Conservation (phyloP, 768 basidiomycete genomes). For the Lactarius evosmus region DNA sequence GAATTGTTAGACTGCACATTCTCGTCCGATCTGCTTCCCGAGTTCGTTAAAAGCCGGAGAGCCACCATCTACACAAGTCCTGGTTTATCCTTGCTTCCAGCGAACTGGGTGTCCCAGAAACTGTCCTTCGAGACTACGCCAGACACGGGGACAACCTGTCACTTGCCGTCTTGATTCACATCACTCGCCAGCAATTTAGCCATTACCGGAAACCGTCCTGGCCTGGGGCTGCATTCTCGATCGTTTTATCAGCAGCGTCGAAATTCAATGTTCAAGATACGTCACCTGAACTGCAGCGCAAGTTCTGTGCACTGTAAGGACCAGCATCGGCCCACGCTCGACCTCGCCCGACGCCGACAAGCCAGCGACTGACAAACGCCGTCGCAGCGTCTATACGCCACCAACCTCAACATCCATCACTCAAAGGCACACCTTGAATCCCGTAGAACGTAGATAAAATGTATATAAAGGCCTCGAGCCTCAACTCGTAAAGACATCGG, state of each 20-base stretch:
- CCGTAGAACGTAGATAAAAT: no score
- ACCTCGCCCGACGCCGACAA: no score
- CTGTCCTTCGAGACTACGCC: not conserved
- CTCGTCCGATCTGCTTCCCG: not conserved
- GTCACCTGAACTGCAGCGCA: not conserved
- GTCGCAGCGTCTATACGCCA: no score
- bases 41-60: not conserved
- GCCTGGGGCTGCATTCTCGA: not conserved
- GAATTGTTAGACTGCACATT: not conserved
- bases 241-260: not conserved
- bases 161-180: not conserved
- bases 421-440: no score
- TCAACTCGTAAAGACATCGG: no score
- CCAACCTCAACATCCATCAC: no score
- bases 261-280: not conserved
- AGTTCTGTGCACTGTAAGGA: no score
- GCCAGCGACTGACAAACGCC: no score
- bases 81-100: not conserved
- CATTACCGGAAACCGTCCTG: not conserved
- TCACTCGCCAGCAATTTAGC: not conserved
- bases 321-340: no score
- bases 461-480: no score
- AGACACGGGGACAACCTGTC: not conserved
- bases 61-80: not conserved
- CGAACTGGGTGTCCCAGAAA: not conserved